Conservation (phyloP, 257 asterid genomes). For the Lavandula angustifolia region DNA sequence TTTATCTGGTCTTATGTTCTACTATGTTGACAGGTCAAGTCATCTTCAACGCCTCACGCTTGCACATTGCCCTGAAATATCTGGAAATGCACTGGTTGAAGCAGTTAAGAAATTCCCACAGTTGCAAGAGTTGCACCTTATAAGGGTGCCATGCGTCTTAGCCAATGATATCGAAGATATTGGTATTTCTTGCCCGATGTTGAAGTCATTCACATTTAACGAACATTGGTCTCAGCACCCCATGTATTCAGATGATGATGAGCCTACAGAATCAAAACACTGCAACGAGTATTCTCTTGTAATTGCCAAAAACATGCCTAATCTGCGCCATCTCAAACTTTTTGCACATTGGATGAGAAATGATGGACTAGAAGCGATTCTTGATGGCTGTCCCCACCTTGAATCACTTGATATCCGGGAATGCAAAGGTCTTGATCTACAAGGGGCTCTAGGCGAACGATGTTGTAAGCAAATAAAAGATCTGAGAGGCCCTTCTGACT, state of each 20-base stretch:
- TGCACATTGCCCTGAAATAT: slow-evolving; percentile 23
- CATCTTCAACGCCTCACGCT: slow-evolving; percentile 43
- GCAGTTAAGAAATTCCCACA: slow-evolving; percentile 39
- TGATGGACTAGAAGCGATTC: slow-evolving; percentile 42
- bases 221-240: not conserved
- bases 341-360: slow-evolving; percentile 36
- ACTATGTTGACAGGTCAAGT: slow-evolving; percentile 39
- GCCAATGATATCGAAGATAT: slow-evolving; percentile 22
- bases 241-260: not conserved
- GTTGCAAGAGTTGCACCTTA: slow-evolving; percentile 56
- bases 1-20: not conserved
- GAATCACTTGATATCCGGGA: slow-evolving; percentile 4
- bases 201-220: not conserved
- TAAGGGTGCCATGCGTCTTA: not conserved
- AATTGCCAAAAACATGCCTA: slow-evolving; percentile 43
- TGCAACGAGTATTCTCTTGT: not conserved
- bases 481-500: slow-evolving; percentile 24
- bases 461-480: slow-evolving; percentile 39
- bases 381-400: slow-evolving; percentile 36
- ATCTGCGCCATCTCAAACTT: slow-evolving; percentile 41
- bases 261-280: not conserved
- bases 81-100: slow-evolving; percentile 29
- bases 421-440: slow-evolving; percentile 38
- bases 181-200: not conserved
- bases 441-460: slow-evolving; percentile 40